Base-by-base conservation (phyloP, 768 basidiomycete species). In the Pleurotus pulmonarius region DNA sequence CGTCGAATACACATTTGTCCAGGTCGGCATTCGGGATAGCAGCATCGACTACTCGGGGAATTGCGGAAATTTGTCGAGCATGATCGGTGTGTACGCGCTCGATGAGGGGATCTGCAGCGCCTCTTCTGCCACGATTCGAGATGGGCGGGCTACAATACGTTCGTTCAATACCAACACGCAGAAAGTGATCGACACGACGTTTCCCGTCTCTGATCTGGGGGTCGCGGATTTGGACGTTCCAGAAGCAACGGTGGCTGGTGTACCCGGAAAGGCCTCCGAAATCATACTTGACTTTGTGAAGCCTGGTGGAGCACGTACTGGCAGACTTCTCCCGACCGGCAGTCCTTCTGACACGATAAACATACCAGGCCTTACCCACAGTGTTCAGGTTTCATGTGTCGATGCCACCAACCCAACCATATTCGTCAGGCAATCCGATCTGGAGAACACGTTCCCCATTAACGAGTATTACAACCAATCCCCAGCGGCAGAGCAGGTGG, bases 361-460 rank as follows among this genome's bases (percentile, higher is more conserved):
- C 26, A 61, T 80, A n/a, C 49, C 60, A 7, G 47, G 55, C 37
- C 45, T 29, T 12, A 12, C 55, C 24, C 58, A 64, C 15, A 43
- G 40, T n/a, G 55, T 81, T 52, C 67, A 65, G 41, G 77, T 73
- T 1, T 87, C 86, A 9, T 74, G 86, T 7, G 78, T 90, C 11
- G 88, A 90, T 62, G 87, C 87, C 1, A 86, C 88, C 13, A 90
- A 90, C 65, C 88, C 88, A 0, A 86, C 83, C 5, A 80, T 91
- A 13, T 84, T 91, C 68, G 74, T 89, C 60, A 55, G 68, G 34
- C 67, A 74, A 3, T 58, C 67, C 0, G 79, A 82, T 40, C 72
- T 90, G 38, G 59, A 65, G 18, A 45, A 59, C 5, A 66, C 73
- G 37, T 70, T 82, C 44, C 67, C 72, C 18, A 62, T 80, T 41